Conservation (phyloP, 306 rosid genomes). For the Dryas drummondii region DNA sequence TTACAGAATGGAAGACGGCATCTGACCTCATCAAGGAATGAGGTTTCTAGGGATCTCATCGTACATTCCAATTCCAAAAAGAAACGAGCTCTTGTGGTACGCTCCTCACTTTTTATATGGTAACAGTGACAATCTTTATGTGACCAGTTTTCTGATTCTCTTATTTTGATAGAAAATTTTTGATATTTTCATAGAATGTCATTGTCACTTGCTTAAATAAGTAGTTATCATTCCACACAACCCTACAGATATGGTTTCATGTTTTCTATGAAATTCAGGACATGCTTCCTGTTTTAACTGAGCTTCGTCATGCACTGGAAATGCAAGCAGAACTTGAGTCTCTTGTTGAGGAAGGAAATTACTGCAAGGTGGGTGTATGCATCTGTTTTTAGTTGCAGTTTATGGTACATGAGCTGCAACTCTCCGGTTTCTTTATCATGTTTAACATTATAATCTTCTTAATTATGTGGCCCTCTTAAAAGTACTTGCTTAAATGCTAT, state of each 20-base stretch:
- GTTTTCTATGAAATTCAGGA: constrained; percentile 52
- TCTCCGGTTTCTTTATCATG: constrained; percentile 8
- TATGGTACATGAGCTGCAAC: constrained; percentile 17
- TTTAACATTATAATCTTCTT: constrained; percentile 21
- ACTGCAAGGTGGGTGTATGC: constrained; percentile 71
- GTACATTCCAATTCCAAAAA: constrained; percentile 87
- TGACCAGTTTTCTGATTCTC: constrained; percentile 17
- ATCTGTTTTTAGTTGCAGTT: constrained; percentile 30
- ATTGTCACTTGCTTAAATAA: neutral
- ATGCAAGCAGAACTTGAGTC: constrained; percentile 89
- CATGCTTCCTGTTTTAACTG: constrained; percentile 75
- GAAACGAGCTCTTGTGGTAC: constrained; percentile 93
- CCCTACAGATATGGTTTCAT: neutral
- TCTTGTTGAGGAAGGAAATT: constrained; percentile 88
- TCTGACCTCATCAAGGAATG: constrained; percentile 80
- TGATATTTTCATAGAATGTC: neutral
- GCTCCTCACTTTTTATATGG: constrained; percentile 22
- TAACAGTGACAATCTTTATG: constrained; percentile 22
- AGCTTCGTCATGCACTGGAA: constrained; percentile 72
- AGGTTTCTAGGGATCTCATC: constrained; percentile 95
- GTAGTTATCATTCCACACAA: neutral
- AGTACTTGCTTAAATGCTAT: constrained; percentile 22
- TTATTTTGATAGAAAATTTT: neutral
- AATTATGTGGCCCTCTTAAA: constrained; percentile 14
- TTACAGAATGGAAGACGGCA: constrained; percentile 97